Conservation (phyloP, 2,329 filamentous ascomycete genomes). For the Neonectria sp. region DNA sequence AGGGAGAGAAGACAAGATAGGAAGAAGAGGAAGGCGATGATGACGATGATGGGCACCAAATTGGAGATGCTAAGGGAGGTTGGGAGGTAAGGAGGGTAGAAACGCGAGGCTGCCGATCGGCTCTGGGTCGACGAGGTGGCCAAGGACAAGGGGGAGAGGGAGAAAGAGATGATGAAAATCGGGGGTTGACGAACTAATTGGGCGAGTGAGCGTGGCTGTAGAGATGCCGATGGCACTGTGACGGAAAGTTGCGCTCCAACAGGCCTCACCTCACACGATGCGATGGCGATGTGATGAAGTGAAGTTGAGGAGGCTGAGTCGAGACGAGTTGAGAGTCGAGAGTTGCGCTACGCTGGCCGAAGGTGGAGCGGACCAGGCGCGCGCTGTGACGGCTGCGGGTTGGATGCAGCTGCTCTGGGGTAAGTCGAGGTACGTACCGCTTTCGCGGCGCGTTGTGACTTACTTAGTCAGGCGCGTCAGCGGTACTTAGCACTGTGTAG, state of each 20-base stretch:
- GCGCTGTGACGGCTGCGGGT: slow-evolving; percentile 37
- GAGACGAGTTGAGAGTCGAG: slow-evolving; percentile 31
- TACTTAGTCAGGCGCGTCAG: slow-evolving; percentile 10
- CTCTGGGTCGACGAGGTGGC: slow-evolving; percentile 37
- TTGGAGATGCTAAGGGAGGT: slow-evolving; percentile 35
- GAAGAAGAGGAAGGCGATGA: slow-evolving; percentile 27
- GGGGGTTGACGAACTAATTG: slow-evolving; percentile 54
- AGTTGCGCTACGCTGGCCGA: slow-evolving; percentile 32
- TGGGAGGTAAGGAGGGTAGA: slow-evolving; percentile 37
- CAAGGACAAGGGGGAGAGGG: slow-evolving; percentile 37
- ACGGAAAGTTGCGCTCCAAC: slow-evolving; percentile 42
- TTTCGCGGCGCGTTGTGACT: background rate
- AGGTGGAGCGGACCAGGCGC: slow-evolving; percentile 39
- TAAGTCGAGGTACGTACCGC: slow-evolving; percentile 21
- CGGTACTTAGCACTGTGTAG: background rate
- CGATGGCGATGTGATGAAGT: slow-evolving; percentile 37
- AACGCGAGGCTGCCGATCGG: slow-evolving; percentile 47
- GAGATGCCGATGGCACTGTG: slow-evolving; percentile 43
- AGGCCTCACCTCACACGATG: slow-evolving; percentile 41
- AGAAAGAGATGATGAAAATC: slow-evolving; percentile 43
- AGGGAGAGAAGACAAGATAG: slow-evolving; percentile 26
- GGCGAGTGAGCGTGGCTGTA: slow-evolving; percentile 49
- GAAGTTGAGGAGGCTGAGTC: slow-evolving; percentile 51
- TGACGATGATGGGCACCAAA: slow-evolving; percentile 26
- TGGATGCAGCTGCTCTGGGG: slow-evolving; percentile 36